Evolutionary conservation across 2,329 filamentous ascomycete genomes (phyloP).

Genomic region (Fusarium continuum): DNA sequence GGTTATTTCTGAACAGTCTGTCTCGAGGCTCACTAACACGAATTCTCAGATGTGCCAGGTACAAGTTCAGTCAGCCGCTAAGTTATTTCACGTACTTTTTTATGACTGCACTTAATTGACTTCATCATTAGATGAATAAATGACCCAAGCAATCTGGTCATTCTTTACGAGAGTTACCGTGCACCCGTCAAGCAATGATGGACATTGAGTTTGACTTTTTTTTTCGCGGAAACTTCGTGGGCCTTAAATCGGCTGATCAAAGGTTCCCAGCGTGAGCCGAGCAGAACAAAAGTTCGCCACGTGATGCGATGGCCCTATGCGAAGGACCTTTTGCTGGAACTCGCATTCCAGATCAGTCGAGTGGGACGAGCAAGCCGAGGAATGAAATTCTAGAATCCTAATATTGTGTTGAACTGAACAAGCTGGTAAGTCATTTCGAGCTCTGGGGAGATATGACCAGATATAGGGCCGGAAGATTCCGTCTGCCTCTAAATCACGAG

Average conservation of each 20-base stretch:
- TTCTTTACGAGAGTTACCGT: not conserved
- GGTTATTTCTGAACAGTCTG: no score
- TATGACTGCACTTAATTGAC: not conserved
- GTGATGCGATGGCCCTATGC: slow-evolving; percentile 11
- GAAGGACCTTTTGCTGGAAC: slow-evolving; percentile 28
- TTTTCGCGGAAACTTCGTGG: slow-evolving; percentile 12
- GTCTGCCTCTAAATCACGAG: not conserved
- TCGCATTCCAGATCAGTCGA: not conserved
- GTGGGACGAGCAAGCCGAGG: slow-evolving; percentile 10
- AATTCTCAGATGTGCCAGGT: no score
- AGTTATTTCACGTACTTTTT: no score
- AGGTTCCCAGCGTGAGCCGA: slow-evolving; percentile 24
- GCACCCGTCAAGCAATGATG: not conserved
- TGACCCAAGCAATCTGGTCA: not conserved
- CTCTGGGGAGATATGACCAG: not conserved
- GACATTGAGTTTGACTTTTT: not conserved
- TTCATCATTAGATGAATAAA: not conserved
- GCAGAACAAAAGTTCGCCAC: slow-evolving; percentile 33
- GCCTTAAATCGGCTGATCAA: slow-evolving; percentile 25
- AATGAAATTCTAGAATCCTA: not conserved
- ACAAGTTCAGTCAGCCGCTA: no score
- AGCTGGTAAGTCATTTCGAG: not conserved
- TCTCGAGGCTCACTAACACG: no score
- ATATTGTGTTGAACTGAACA: not conserved
- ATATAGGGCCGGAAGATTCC: not conserved